A percentile compares a stretch with the other conserved stretches of the same genome.
Conservation (phyloP, 768 basidiomycete species). For the Boletus eberwhitei region DNA sequence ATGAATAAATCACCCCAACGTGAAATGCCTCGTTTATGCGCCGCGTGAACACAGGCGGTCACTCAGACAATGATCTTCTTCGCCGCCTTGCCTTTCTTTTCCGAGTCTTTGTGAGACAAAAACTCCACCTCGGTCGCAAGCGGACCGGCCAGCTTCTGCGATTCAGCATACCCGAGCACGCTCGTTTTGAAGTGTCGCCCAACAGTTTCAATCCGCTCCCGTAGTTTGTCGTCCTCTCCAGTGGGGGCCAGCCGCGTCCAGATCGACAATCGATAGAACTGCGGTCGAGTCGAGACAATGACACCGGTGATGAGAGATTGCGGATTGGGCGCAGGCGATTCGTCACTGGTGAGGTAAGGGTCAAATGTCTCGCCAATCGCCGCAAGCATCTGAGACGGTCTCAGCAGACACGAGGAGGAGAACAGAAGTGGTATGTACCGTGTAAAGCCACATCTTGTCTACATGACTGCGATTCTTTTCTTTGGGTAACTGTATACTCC, state of each 20-base stretch:
- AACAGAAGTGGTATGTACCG: conserved; percentile 46
- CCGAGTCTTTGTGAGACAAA: conserved; percentile 89
- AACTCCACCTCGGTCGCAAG: conserved; percentile 95
- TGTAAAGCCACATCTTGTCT: conserved; percentile 98
- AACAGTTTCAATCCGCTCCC: conserved; percentile 78
- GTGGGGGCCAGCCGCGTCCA: conserved; percentile 89
- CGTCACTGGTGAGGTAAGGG: conserved; percentile 62
- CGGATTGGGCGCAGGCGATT: conserved; percentile 39
- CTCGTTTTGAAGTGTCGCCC: conserved; percentile 89
- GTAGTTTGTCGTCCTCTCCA: conserved; percentile 53
- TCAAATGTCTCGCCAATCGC: conserved; percentile 99
- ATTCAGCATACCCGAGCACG: conserved; percentile 78
- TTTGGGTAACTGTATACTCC: conserved; percentile 95
- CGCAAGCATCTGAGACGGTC: conserved; percentile 83
- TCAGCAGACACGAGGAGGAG: neutral
- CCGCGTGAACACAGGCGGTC: conserved; percentile 13
- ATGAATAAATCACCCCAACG: conserved; percentile 31
- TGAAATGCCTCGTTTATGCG: conserved; percentile 14
- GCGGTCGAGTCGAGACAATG: conserved; percentile 90
- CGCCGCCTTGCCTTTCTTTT: conserved; percentile 85
- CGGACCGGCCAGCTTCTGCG: conserved; percentile 75
- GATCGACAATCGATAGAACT: conserved; percentile 95
- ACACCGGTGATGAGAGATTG: conserved; percentile 84
- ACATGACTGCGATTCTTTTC: conserved; percentile 85
- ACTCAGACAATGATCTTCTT: conserved; percentile 73